A percentile compares a stretch with the other conserved stretches of the same genome.
phyloP scores from a whole-genome alignment of 257 asterid species.

The Jasminum sambac region DNA sequence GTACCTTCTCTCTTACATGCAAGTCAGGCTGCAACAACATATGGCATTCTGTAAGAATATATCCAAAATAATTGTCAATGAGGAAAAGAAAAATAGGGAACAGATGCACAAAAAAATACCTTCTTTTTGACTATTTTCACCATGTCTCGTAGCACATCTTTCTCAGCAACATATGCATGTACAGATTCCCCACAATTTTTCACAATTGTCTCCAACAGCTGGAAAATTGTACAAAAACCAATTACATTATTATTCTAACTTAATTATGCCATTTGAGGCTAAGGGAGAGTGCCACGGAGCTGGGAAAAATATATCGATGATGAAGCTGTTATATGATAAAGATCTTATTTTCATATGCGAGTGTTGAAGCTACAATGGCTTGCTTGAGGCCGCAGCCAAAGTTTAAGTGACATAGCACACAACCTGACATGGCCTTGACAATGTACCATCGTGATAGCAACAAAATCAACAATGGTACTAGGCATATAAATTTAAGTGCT shows the following conservation, averaged over 20 bases:
- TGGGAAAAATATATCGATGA: background rate
- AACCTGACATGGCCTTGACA: background rate
- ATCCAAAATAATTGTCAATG: background rate
- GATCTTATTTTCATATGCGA: background rate
- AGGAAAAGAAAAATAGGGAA: background rate
- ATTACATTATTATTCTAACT: conserved; percentile 5
- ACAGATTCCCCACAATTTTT: conserved; percentile 55
- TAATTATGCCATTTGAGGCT: conserved; percentile 2
- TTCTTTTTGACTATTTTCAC: conserved; percentile 48
- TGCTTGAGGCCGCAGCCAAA: background rate
- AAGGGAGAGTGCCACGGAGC: background rate
- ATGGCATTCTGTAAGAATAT: background rate
- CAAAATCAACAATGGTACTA: background rate
- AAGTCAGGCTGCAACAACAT: conserved; percentile 84
- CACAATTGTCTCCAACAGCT: conserved; percentile 54
- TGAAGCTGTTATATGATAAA: background rate
- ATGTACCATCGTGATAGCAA: background rate
- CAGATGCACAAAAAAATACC: background rate
- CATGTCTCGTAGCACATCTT: conserved; percentile 48
- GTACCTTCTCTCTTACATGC: conserved; percentile 94
- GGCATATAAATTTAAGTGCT: background rate
- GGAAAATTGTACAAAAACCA: conserved; percentile 17
- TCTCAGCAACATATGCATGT: conserved; percentile 57
- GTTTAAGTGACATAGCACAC: background rate
- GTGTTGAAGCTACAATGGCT: background rate